Conservation (phyloP, 75 land plant species). For the Picea glauca region DNA sequence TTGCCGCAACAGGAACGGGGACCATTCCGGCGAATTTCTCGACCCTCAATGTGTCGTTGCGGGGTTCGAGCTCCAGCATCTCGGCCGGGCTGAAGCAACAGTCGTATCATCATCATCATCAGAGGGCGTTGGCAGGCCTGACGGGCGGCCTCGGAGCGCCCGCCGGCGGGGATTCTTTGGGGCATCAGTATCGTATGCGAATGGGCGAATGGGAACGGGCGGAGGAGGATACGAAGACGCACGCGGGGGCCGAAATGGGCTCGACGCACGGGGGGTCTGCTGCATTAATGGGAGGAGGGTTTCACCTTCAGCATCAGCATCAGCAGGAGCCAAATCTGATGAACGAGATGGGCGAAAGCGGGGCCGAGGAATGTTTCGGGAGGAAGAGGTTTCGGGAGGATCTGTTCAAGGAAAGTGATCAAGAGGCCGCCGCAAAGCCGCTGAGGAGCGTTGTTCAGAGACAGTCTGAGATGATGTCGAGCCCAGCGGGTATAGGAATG, state of each 20-base stretch:
- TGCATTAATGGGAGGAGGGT: slow-evolving; percentile 35
- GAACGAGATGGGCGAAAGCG: slow-evolving; percentile 16
- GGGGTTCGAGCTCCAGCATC: slow-evolving; percentile 10
- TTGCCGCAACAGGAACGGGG: slow-evolving; percentile 85
- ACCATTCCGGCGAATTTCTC: slow-evolving; percentile 82
- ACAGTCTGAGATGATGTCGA: slow-evolving; percentile 1
- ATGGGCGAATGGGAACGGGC: slow-evolving; percentile 19
- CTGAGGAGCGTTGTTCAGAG: neutral
- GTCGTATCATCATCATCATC: neutral
- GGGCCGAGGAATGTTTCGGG: slow-evolving; percentile 22
- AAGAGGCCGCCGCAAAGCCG: slow-evolving; percentile 20
- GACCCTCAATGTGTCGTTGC: slow-evolving; percentile 21
- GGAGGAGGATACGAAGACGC: slow-evolving; percentile 12
- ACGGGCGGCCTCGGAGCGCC: neutral
- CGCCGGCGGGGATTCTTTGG: neutral
- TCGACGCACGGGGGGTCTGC: slow-evolving; percentile 19
- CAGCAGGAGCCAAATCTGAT: slow-evolving; percentile 22
- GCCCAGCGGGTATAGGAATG: slow-evolving; percentile 5
- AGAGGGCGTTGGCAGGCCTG: neutral
- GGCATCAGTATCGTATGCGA: slow-evolving; percentile 3
- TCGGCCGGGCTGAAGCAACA: slow-evolving; percentile 9
- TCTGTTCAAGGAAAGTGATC: slow-evolving; percentile 62
- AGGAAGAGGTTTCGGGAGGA: slow-evolving; percentile 58
- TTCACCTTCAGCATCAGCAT: slow-evolving; percentile 43
- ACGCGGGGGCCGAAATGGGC: slow-evolving; percentile 2